These are phyloP conservation scores for Mycena pura DNA, from an alignment of 768 basidiomycete genomes.

Conservation along the genomic window DNA sequence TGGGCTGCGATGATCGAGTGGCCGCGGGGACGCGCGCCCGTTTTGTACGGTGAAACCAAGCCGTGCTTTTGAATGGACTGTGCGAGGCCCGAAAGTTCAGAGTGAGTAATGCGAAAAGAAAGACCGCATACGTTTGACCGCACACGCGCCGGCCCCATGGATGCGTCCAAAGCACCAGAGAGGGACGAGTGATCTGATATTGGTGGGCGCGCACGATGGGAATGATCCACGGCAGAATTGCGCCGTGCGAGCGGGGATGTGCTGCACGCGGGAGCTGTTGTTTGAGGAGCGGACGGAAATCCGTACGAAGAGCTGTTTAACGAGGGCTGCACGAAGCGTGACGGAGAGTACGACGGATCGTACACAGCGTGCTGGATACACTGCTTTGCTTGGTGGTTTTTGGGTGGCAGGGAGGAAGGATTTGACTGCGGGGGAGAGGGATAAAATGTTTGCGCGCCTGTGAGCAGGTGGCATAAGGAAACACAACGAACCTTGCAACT, in stretches of 20 bases:
- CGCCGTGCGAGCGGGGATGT: slow-evolving; percentile 15
- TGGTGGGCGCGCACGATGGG: neutral
- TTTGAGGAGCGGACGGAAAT: slow-evolving; percentile 14
- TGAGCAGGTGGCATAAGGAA: slow-evolving; percentile 9
- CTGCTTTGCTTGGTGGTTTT: slow-evolving; percentile 1
- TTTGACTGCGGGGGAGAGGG: slow-evolving; percentile 1
- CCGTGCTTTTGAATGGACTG: slow-evolving; percentile 23
- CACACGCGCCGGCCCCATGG: slow-evolving; percentile 5
- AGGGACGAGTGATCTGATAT: slow-evolving; percentile 21
- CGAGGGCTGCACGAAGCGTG: slow-evolving; percentile 22
- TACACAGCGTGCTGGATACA: slow-evolving; percentile 5
- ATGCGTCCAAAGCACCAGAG: slow-evolving; percentile 14
- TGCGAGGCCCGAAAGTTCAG: neutral
- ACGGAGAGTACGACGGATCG: slow-evolving; percentile 19
- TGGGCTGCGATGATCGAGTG: slow-evolving; percentile 26
- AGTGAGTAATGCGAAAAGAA: too few species aligned
- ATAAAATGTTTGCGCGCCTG: slow-evolving; percentile 15
- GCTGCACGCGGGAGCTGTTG: neutral
- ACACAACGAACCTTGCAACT: neutral
- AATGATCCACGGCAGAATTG: slow-evolving; percentile 16
- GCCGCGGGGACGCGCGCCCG: slow-evolving; percentile 15
- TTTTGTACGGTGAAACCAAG: slow-evolving; percentile 11
- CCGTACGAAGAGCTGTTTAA: slow-evolving; percentile 13
- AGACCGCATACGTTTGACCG: slow-evolving; percentile 11
- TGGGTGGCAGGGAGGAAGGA: neutral